Evolutionary conservation across 352 stramenopile species (phyloP).

Genomic region (Phytophthora europaea): DNA sequence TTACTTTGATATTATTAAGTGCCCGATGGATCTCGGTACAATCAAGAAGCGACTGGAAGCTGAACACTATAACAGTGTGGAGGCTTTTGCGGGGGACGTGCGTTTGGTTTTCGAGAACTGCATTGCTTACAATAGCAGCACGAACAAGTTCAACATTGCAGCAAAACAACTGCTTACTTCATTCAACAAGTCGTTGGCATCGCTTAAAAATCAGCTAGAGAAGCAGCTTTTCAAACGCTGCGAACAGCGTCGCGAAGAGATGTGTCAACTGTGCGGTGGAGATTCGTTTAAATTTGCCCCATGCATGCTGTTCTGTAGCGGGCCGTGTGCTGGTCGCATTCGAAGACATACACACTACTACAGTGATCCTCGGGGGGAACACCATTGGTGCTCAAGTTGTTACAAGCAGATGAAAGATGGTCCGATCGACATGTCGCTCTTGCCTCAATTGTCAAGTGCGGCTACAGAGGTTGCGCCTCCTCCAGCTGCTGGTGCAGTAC

Average conservation of each 20-base stretch:
- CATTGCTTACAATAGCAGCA: constrained; percentile 92
- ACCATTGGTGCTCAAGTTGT: constrained; percentile 91
- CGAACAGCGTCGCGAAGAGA: constrained; percentile 86
- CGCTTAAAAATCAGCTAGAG: constrained; percentile 82
- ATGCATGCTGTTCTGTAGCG: constrained; percentile 92
- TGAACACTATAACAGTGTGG: constrained; percentile 94
- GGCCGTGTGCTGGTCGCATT: constrained; percentile 85
- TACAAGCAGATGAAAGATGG: constrained; percentile 94
- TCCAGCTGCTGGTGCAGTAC: constrained; percentile 26
- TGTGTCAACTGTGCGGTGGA: constrained; percentile 90
- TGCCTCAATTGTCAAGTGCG: constrained; percentile 77
- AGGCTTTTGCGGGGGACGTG: constrained; percentile 89
- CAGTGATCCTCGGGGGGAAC: constrained; percentile 82
- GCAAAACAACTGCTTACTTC: constrained; percentile 83
- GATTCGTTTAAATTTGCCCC: constrained; percentile 93
- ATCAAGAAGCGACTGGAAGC: constrained; percentile 97
- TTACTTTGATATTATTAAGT: constrained; percentile 96
- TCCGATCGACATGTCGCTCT: constrained; percentile 91
- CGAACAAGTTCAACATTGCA: constrained; percentile 91
- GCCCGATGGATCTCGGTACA: constrained; percentile 99
- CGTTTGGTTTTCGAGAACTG: constrained; percentile 92
- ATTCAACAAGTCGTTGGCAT: constrained; percentile 76
- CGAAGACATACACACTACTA: constrained; percentile 91
- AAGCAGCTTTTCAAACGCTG: constrained; percentile 90
- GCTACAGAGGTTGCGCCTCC: constrained; percentile 56